These are phyloP conservation scores for Escovopsis weberi DNA, from an alignment of 2,329 filamentous ascomycete species.

Conservation along the genomic window DNA sequence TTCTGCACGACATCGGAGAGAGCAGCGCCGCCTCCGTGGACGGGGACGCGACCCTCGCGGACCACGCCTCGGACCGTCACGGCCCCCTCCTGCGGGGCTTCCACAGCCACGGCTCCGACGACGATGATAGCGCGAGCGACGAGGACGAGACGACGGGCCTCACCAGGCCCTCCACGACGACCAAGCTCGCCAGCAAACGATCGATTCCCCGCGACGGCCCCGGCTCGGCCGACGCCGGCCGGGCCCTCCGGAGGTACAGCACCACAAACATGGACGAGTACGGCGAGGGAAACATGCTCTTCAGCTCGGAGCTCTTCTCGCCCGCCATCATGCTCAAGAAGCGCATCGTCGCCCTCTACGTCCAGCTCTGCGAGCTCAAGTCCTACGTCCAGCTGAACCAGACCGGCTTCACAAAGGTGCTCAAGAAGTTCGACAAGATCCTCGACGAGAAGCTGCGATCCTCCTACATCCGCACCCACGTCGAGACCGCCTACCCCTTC, in stretches of 20 bases:
- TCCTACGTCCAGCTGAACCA: conserved; percentile 93
- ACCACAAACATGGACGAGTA: conserved; percentile 59
- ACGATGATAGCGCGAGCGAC: conserved; percentile 48
- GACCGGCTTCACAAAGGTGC: conserved; percentile 88
- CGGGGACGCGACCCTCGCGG: conserved; percentile 19
- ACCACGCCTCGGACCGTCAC: conserved; percentile 16
- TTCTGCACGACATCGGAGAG: conserved; percentile 57
- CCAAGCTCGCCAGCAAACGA: conserved; percentile 19
- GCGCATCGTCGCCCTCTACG: conserved; percentile 73
- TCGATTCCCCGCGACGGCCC: conserved; percentile 33
- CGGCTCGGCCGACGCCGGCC: conserved; percentile 44
- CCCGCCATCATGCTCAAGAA: conserved; percentile 83
- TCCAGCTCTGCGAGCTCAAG: conserved; percentile 86
- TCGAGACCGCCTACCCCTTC: conserved; percentile 74
- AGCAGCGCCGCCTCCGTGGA: conserved; percentile 39
- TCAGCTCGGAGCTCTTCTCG: conserved; percentile 45
- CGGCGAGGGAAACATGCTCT: conserved; percentile 56
- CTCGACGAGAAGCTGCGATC: conserved; percentile 61
- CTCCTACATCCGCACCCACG: conserved; percentile 57
- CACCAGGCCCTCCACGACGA: conserved; percentile 29
- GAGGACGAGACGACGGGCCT: conserved; percentile 44
- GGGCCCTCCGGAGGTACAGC: conserved; percentile 47
- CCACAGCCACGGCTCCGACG: conserved; percentile 28
- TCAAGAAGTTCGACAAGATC: conserved; percentile 99
- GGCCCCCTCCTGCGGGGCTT: conserved; percentile 18